These are phyloP conservation scores for Hypoxylon sp. DNA, from an alignment of 2,329 filamentous ascomycete genomes.

Conservation along the genomic window DNA sequence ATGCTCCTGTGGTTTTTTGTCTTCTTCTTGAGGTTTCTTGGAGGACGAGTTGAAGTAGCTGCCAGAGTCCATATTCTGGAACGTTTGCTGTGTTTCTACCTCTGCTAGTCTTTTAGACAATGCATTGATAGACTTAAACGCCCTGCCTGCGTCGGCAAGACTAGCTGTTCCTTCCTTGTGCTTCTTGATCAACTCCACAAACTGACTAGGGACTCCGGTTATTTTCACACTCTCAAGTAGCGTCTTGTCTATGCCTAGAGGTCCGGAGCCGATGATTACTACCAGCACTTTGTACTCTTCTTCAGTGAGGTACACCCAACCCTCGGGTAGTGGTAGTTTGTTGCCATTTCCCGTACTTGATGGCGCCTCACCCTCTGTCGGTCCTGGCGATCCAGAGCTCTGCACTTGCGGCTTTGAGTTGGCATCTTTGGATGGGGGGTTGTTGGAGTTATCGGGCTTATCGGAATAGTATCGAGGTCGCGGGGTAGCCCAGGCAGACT, in stretches of 20 bases:
- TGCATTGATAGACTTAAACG: conserved; percentile 31
- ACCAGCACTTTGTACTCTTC: conserved; percentile 28
- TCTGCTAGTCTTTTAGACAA: conserved; percentile 28
- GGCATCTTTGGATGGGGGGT: conserved; percentile 14
- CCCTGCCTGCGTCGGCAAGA: conserved; percentile 28
- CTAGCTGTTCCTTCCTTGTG: conserved; percentile 4
- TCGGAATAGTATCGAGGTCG: conserved; percentile 41
- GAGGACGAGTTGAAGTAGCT: conserved; percentile 29
- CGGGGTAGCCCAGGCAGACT: conserved; percentile 38
- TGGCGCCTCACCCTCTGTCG: conserved; percentile 37
- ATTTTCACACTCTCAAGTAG: conserved; percentile 21
- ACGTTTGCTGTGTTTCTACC: conserved; percentile 5
- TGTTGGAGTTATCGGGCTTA: conserved; percentile 31
- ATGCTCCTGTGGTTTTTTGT: conserved; percentile 25
- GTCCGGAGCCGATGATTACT: background rate
- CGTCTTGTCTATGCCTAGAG: background rate
- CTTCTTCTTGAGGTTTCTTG: conserved; percentile 22
- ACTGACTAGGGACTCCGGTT: conserved; percentile 33
- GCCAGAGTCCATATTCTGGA: conserved; percentile 1
- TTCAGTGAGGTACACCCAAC: conserved; percentile 44
- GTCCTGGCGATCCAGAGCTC: conserved; percentile 43
- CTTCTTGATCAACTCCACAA: conserved; percentile 33
- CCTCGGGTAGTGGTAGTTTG: conserved; percentile 39
- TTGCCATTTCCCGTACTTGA: conserved; percentile 23
- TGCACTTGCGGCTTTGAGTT: conserved; percentile 40